Evolutionary conservation across 192 early-diverging fungal species (phyloP).

Genomic region (Rhizophagus sp.): DNA sequence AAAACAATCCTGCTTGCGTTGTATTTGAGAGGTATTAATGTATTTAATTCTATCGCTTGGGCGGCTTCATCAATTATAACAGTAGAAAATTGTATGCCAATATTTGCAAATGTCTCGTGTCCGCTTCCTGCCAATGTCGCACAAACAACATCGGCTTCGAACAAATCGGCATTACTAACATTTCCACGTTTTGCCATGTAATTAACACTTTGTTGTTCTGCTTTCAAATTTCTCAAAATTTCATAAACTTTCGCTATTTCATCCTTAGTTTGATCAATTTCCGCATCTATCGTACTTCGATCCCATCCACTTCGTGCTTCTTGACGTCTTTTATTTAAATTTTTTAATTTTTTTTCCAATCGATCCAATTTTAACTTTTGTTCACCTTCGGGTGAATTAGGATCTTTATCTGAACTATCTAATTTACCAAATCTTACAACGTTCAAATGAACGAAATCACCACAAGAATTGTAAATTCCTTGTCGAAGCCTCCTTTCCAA

Average conservation of each 20-base stretch:
- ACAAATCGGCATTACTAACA: slow-evolving; percentile 65
- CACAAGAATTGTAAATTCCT: slow-evolving; percentile 67
- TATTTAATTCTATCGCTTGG: slow-evolving; percentile 85
- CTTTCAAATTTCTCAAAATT: slow-evolving; percentile 36
- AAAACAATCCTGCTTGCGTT: slow-evolving; percentile 80
- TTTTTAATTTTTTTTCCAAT: slow-evolving; percentile 18
- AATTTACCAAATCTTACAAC: slow-evolving; percentile 83
- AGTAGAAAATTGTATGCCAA: slow-evolving; percentile 70
- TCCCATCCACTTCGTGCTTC: slow-evolving; percentile 40
- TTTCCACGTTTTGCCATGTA: slow-evolving; percentile 43
- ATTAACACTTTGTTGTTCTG: slow-evolving; percentile 43
- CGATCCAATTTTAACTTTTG: slow-evolving; percentile 43
- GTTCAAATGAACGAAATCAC: slow-evolving; percentile 60
- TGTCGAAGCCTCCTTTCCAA: slow-evolving; percentile 82
- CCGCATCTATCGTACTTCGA: slow-evolving; percentile 27
- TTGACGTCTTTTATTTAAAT: slow-evolving; percentile 43
- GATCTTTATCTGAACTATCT: slow-evolving; percentile 68
- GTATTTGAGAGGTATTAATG: slow-evolving; percentile 86
- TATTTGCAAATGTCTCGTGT: slow-evolving; percentile 72
- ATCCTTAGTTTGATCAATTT: slow-evolving; percentile 46
- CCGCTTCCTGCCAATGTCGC: slow-evolving; percentile 87
- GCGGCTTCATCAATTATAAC: slow-evolving; percentile 98
- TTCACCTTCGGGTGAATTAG: slow-evolving; percentile 36
- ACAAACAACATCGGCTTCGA: slow-evolving; percentile 80
- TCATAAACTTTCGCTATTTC: slow-evolving; percentile 37